Conservation (phyloP, 2,329 filamentous ascomycete species). For the Fusarium torulosum region DNA sequence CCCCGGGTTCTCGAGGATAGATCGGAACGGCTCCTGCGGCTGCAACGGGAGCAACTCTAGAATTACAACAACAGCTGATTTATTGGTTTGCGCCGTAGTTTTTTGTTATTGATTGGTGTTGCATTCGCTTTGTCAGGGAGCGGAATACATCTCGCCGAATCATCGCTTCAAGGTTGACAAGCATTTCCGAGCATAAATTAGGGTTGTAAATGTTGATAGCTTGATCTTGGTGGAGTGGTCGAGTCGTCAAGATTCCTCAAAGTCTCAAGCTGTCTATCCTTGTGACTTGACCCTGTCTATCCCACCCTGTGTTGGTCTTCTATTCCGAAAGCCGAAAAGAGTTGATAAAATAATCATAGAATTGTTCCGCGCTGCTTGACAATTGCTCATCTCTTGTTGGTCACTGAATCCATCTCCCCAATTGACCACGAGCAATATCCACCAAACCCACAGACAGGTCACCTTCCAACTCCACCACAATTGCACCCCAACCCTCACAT, state of each 20-base stretch:
- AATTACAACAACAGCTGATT: conserved; percentile 3
- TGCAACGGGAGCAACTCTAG: conserved; percentile 23
- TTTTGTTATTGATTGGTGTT: not conserved
- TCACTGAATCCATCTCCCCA: not conserved
- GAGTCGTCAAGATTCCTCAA: conserved; percentile 14
- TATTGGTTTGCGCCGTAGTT: not conserved
- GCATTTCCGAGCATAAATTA: conserved; percentile 1
- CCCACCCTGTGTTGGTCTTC: not conserved
- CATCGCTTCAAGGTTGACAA: conserved; percentile 39
- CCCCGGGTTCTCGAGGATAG: conserved; percentile 41
- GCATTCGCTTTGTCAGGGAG: not conserved
- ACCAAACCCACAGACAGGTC: too few species aligned
- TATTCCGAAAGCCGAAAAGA: not conserved
- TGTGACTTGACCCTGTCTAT: not conserved
- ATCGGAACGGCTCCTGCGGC: conserved; percentile 39
- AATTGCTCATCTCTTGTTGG: conserved; percentile 14
- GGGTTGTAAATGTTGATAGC: not conserved
- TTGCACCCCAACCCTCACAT: too few species aligned
- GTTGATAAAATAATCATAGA: not conserved
- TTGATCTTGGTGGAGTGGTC: conserved; percentile 24
- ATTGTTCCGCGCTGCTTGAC: conserved; percentile 16
- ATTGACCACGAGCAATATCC: conserved; percentile 6
- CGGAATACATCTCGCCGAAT: conserved; percentile 26
- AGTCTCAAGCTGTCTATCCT: conserved; percentile 1
- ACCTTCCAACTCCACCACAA: too few species aligned